Evolutionary conservation across 495 filamentous ascomycete species (phyloP), one percentile per base, ranked within the genome.

Genomic region (Penicillium pulvis): DNA sequence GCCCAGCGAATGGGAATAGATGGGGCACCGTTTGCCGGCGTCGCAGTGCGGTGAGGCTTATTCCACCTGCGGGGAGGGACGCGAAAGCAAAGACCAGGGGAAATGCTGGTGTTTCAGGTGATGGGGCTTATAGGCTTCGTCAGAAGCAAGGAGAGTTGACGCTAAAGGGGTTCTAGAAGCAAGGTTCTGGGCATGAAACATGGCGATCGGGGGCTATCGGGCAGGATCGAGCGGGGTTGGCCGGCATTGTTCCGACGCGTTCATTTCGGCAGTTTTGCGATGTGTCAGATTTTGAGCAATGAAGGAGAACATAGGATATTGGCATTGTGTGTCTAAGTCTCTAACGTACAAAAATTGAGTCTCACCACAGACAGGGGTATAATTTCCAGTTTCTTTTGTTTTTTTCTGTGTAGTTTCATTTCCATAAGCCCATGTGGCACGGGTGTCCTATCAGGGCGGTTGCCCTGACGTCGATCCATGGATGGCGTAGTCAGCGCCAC

Each of bases 391-490:
- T 12, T 23, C 20, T 23, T 11, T 11, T 36, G 9, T 36, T 11
- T 36, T 23, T 36, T 36, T 11, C 33, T 14, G 12, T 36, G 33
- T 36, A 36, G 33, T 36, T 11, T 11, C 12, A 14, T 36, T 28
- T 8, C 33, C 42, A 45, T 23, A 6, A 23, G 23, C 19, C 42
- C 1, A 45, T 45, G 42, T 45, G 20, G 14, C 12, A 14, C 14
- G 45, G 6, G 20, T n/a, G 17, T 24, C 51, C 51, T 30, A 53
- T 53, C 51, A 53, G 20, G 14, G 1, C 12, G 14, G 23, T 36
- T 53, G 51, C 51, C 51, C 51, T 53, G 51, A 43, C 14, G 17
- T 9, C 2, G 19, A 14, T 43, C 51, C 51, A 53, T 28, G 51
- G 51, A 53, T 53, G 4, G 5, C 3, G 3, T 4, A 24, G 4